These are phyloP conservation scores for Neonectria coccinea DNA, from an alignment of 2,329 filamentous ascomycete species.

Conservation along the genomic window DNA sequence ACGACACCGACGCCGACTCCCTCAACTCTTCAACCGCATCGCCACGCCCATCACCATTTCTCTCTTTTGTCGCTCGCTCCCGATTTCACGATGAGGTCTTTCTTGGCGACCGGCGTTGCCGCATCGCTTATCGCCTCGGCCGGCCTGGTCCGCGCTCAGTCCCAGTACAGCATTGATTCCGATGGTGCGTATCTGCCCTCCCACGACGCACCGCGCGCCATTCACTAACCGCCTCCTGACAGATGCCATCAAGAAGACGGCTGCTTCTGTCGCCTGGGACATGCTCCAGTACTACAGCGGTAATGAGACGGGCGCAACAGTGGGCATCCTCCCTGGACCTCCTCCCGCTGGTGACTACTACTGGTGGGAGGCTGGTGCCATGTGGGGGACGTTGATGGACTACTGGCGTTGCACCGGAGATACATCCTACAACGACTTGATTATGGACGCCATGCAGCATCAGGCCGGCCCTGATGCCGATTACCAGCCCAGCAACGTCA, in stretches of 20 bases:
- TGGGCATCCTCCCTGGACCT: constrained; percentile 62
- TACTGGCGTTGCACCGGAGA: constrained; percentile 74
- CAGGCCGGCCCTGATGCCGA: constrained; percentile 65
- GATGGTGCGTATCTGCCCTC: constrained; percentile 34
- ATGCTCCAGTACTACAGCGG: constrained; percentile 61
- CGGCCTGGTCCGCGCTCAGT: constrained; percentile 40
- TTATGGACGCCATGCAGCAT: constrained; percentile 63
- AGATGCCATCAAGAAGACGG: constrained; percentile 56
- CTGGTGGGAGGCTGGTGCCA: constrained; percentile 74
- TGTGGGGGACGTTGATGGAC: constrained; percentile 73
- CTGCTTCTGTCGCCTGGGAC: constrained; percentile 57
- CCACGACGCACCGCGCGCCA: neutral
- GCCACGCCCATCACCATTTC: constrained; percentile 8
- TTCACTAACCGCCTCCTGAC: constrained; percentile 30
- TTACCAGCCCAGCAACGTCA: constrained; percentile 68
- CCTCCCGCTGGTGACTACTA: constrained; percentile 64
- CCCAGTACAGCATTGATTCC: constrained; percentile 41
- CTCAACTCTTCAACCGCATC: constrained; percentile 16
- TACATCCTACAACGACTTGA: constrained; percentile 65
- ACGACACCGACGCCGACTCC: constrained; percentile 20
- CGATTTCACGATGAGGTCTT: constrained; percentile 39
- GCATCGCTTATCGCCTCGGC: constrained; percentile 41
- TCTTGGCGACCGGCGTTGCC: constrained; percentile 32
- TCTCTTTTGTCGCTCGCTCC: constrained; percentile 27
- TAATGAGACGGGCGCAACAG: constrained; percentile 57